Evolutionary conservation across 805 yeast genomes (phyloP), one percentile per base, ranked within the genome.

Genomic region (Scheffersomyces amazonensis): DNA sequence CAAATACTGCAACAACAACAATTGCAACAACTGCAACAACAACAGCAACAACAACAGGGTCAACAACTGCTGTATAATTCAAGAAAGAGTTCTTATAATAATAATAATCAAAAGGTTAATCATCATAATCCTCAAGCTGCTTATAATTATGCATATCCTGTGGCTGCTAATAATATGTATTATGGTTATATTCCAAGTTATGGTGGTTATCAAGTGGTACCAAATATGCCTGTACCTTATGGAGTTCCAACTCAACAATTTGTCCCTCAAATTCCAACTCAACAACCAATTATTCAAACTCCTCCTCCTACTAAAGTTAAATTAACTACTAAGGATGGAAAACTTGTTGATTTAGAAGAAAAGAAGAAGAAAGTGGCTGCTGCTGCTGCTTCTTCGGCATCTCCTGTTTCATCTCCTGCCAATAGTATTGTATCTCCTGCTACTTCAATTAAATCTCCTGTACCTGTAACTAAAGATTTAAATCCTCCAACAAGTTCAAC

Each of bases 261-360:
- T 32, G 43, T 44, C 19, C 21, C 30, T 16, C 16, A 21, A 10
- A 29, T 35, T 18, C 41, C 29, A 16, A 42, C 39, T 12, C 42
- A 35, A 18, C 40, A 33, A 19, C 44, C 38, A 22, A 20, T 34
- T 19, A 35, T 34, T 13, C 24, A 36, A 6, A 35, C 43, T 21
- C 45, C 52, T 19, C 41, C 47, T 29, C 20, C 42, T 19, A 32
- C 48, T 33, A 66, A 59, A 47, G 58, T 68, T 21, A 66, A 60
- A 43, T 55, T 69, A 39, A 67, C 73, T 25, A 69, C 66, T 37
- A 66, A 62, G 49, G 71, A 66, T 31, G 75, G 73, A 5, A 65
- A 61, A 39, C 64, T 56, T 32, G 59, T 67, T 28, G 71, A 67
- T 43, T 64, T 65, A 43, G 73, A 69, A 36, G 72, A 64, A 32